Conservation (phyloP, 2,329 filamentous ascomycete species). For the Pseudocercospora musae region DNA sequence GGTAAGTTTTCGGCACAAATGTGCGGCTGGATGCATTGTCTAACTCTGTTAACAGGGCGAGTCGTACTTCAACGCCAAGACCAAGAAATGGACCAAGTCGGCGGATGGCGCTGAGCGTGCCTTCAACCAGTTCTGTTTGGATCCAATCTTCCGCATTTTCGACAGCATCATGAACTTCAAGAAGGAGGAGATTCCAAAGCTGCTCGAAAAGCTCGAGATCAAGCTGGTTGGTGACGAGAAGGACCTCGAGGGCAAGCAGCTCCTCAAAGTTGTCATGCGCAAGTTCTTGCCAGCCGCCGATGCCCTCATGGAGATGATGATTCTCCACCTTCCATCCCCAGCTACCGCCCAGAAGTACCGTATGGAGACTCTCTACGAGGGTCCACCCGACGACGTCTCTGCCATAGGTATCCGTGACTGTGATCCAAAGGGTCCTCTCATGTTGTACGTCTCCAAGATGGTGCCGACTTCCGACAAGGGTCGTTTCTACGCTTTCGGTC, state of each 20-base stretch:
- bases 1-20: conserved; percentile 56
- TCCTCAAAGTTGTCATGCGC: conserved; percentile 97
- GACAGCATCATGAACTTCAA: conserved; percentile 96
- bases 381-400: conserved; percentile 85
- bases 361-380: conserved; percentile 98
- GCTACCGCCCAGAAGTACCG: conserved; percentile 96
- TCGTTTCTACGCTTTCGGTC: conserved; percentile 99
- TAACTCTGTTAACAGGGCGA: conserved; percentile 61
- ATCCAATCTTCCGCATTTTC: conserved; percentile 99
- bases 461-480: conserved; percentile 99
- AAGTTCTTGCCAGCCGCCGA: conserved; percentile 98
- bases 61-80: conserved; percentile 99
- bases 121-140: conserved; percentile 99
- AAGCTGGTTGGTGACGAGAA: conserved; percentile 85
- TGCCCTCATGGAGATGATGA: conserved; percentile 99
- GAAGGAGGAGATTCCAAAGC: conserved; percentile 79
- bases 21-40: background rate
- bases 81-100: conserved; percentile 99
- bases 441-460: conserved; percentile 99
- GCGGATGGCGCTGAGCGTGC: conserved; percentile 95
- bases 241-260: conserved; percentile 93
- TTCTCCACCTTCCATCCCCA: conserved; percentile 96
- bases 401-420: conserved; percentile 98
- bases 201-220: conserved; percentile 91
- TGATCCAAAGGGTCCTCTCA: conserved; percentile 95